Evolutionary conservation across 306 rosid genomes (phyloP), one percentile per base, ranked within the genome.

Genomic region (Elaeagnus macrophylla): DNA sequence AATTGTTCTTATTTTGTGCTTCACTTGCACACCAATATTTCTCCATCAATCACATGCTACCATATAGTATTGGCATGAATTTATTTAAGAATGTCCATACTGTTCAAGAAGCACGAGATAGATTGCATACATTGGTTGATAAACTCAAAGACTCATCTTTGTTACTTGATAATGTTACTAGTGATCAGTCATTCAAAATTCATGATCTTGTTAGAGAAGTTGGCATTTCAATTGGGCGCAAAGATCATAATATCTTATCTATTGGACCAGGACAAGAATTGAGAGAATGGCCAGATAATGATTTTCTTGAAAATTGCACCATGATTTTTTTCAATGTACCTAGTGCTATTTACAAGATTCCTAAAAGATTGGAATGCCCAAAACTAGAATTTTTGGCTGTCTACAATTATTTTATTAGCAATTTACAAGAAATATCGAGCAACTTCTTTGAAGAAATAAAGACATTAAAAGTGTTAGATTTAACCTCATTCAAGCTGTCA

Each of bases 11-110:
- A 37, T 67, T 77, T 7, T 62, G 59, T 17, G 52, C 48, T 50
- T 7, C 50, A 7, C 47, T 32, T 45, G 47, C 61, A 3, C 20
- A 42, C 40, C 13, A 39, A 3, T 38, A 62, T 52, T 39, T 60
- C 7, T 2, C 32, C 15, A 39, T 47, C 18, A 7, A 15, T 9
- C 72, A 83, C 42, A 67, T 77, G 57, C 43, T 75, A 50, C 70
- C 67, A 48, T 64, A 64, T 53, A 53, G 57, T 7, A 64, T 64
- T 41, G 75, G 62, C 16, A 9, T 71, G 49, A 61, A 66, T 7
- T 37, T 71, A 49, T 40, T 71, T 2, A 46, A 65, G 5, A 16
- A 19, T 12, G 48, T 53, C 1, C n/a, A 51, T 36, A 25, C 70
- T 17, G 14, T 71, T 35, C 25, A 15, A 2, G 36, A 12, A 39